Conservation (phyloP, 768 basidiomycete genomes). For the Zangia roseola region DNA sequence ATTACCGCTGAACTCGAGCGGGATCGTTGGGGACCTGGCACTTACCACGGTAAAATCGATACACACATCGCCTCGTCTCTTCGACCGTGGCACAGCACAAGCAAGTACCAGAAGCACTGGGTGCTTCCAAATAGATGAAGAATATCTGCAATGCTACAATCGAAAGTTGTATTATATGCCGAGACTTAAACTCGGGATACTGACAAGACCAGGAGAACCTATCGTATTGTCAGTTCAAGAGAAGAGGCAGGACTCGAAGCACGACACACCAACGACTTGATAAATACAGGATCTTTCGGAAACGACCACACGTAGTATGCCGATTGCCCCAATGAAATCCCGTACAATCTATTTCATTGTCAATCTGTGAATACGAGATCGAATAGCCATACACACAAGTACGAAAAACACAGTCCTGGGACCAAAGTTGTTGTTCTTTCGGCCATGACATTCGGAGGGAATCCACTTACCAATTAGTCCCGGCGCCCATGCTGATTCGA, state of each 20-base stretch:
- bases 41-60: constrained; percentile 10
- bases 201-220: constrained; percentile 15
- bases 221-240: background rate
- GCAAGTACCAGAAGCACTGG: constrained; percentile 5
- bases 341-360: constrained; percentile 10
- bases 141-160: constrained; percentile 6
- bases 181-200: background rate
- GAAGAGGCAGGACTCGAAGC: background rate
- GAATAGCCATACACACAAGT: constrained; percentile 1
- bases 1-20: background rate
- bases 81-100: constrained; percentile 5
- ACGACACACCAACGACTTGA: constrained; percentile 12
- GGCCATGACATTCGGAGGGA: background rate
- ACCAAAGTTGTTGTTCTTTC: background rate
- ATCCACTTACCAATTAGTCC: constrained; percentile 11
- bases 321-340: constrained; percentile 6
- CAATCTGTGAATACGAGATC: background rate
- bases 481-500: constrained; percentile 7
- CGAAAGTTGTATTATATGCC: background rate
- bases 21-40: background rate
- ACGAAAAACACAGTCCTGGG: constrained; percentile 1
- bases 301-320: constrained; percentile 3
- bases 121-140: constrained; percentile 1
- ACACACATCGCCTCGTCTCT: background rate
- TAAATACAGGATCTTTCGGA: background rate